Conservation (phyloP, 2,329 filamentous ascomycete species). For the Apiospora rasikravindrae region DNA sequence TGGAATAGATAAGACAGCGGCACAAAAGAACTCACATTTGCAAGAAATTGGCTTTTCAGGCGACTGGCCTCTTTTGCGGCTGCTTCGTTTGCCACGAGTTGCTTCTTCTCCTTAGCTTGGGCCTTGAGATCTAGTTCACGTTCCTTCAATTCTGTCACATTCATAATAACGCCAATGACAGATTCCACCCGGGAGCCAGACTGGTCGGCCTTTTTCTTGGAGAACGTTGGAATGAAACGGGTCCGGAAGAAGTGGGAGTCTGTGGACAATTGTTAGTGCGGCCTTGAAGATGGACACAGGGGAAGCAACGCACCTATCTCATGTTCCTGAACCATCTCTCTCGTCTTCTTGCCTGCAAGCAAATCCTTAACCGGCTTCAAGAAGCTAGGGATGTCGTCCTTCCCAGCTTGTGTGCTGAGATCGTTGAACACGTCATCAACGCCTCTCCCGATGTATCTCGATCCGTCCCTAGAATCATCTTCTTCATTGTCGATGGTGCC, state of each 20-base stretch:
- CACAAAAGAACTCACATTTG: constrained; percentile 53
- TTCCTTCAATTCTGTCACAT: constrained; percentile 74
- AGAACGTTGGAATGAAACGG: constrained; percentile 69
- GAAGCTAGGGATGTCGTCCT: constrained; percentile 54
- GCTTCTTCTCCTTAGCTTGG: constrained; percentile 72
- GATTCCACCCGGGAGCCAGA: constrained; percentile 57
- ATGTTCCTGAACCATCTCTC: constrained; percentile 67
- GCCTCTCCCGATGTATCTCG: constrained; percentile 63
- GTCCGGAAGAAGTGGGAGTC: constrained; percentile 73
- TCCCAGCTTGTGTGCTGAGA: constrained; percentile 48
- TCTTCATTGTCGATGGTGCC: constrained; percentile 36
- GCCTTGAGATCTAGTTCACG: constrained; percentile 66
- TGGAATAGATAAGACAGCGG: not conserved
- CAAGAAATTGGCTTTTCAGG: constrained; percentile 80
- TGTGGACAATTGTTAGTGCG: constrained; percentile 31
- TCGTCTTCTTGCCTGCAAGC: constrained; percentile 61
- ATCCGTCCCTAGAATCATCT: constrained; percentile 45
- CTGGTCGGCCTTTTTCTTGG: constrained; percentile 47
- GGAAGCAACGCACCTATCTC: constrained; percentile 49
- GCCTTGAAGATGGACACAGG: not conserved
- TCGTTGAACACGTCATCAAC: constrained; percentile 69
- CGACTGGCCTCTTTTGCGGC: constrained; percentile 81
- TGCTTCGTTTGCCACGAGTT: constrained; percentile 74
- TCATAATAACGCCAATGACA: constrained; percentile 80
- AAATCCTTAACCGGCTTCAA: constrained; percentile 67